Evolutionary conservation across 2,329 filamentous ascomycete species (phyloP).

Genomic region (Plenodomus tracheiphilus): DNA sequence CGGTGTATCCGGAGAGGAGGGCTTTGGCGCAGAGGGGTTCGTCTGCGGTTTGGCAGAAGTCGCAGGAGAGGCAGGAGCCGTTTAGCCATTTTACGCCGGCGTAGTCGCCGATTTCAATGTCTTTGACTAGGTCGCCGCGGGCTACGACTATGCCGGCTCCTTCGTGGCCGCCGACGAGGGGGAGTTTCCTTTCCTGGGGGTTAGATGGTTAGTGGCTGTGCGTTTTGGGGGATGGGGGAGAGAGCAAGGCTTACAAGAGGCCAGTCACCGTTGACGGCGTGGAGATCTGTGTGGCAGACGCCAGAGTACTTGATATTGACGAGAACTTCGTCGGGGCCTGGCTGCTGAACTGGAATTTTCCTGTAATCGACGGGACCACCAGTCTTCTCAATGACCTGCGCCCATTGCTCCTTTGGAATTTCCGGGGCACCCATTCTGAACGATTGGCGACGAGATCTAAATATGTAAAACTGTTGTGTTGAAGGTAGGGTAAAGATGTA

Average conservation of each 20-base stretch:
- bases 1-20: slow-evolving; percentile 83
- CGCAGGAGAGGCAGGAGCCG: slow-evolving; percentile 79
- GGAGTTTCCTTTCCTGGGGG: slow-evolving; percentile 67
- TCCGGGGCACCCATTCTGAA: slow-evolving; percentile 49
- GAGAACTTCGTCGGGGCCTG: slow-evolving; percentile 86
- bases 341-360: slow-evolving; percentile 78
- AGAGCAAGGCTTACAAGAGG: slow-evolving; percentile 58
- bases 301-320: slow-evolving; percentile 89
- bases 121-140: slow-evolving; percentile 73
- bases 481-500: slow-evolving; percentile 4
- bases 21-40: slow-evolving; percentile 81
- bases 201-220: slow-evolving; percentile 21
- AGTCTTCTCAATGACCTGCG: slow-evolving; percentile 82
- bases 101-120: slow-evolving; percentile 77
- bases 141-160: slow-evolving; percentile 84
- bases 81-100: slow-evolving; percentile 93
- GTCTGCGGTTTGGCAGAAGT: slow-evolving; percentile 78
- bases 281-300: slow-evolving; percentile 86
- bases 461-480: neutral
- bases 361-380: slow-evolving; percentile 73
- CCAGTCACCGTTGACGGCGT: slow-evolving; percentile 88
- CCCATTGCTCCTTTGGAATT: slow-evolving; percentile 85
- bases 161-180: slow-evolving; percentile 79
- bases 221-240: neutral
- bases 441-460: slow-evolving; percentile 2